Evolutionary conservation across 148 eudicot genomes (phyloP).

Genomic region (Camellia sinensis): DNA sequence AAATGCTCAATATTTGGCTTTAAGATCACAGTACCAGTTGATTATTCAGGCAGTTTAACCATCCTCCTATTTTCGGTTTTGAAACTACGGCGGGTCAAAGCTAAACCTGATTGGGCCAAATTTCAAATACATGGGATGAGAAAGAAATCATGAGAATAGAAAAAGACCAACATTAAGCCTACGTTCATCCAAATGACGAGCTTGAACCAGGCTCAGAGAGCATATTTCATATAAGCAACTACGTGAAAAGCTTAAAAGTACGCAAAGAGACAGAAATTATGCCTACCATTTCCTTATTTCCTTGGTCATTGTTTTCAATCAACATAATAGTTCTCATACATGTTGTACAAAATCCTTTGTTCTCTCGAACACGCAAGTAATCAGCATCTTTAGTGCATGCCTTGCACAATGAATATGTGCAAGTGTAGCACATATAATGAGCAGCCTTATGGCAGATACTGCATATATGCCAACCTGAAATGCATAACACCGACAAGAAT

Average conservation of each 20-base stretch:
- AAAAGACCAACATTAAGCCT: slow-evolving; percentile 2
- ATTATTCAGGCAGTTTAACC: background rate
- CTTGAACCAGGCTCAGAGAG: slow-evolving; percentile 2
- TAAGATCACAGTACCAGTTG: background rate
- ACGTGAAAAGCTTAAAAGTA: slow-evolving; percentile 1
- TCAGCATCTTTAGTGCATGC: slow-evolving; percentile 76
- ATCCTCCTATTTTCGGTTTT: background rate
- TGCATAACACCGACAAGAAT: slow-evolving; percentile 17
- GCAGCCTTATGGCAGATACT: slow-evolving; percentile 78
- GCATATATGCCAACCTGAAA: slow-evolving; percentile 99
- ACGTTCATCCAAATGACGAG: background rate
- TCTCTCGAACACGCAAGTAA: slow-evolving; percentile 64
- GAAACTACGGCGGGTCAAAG: background rate
- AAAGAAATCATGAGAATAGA: background rate
- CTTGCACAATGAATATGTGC: slow-evolving; percentile 88
- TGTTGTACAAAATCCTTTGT: slow-evolving; percentile 77
- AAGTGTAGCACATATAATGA: slow-evolving; percentile 88
- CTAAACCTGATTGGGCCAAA: slow-evolving; percentile 1
- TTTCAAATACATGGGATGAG: background rate
- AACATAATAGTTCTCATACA: slow-evolving; percentile 81
- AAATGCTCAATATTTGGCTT: background rate
- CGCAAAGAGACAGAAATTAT: slow-evolving; percentile 10
- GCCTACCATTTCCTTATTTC: slow-evolving; percentile 68
- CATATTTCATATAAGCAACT: slow-evolving; percentile 6
- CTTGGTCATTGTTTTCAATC: slow-evolving; percentile 71